Evolutionary conservation across 768 basidiomycete species (phyloP).

Genomic region (Rhizopogon salebrosus): DNA sequence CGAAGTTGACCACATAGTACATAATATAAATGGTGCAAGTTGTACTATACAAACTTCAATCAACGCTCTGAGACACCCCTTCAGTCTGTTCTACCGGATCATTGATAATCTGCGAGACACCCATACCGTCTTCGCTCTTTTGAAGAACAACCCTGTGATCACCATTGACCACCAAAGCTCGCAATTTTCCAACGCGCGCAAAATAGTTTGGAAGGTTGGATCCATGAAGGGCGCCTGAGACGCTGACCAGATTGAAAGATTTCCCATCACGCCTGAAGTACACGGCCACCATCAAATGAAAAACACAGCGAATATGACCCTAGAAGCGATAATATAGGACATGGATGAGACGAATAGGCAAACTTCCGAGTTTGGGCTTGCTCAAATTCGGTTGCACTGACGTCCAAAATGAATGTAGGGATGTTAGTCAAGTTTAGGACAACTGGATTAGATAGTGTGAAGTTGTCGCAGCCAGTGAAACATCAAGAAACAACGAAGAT

Average conservation of each 20-base stretch:
- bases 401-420: conserved; percentile 7
- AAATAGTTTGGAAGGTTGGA: conserved; percentile 21
- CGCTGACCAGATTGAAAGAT: conserved; percentile 20
- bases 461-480: conserved; percentile 13
- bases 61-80: too few relatives aligned
- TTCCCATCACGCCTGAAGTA: conserved; percentile 19
- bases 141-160: not conserved
- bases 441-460: not conserved
- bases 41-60: too few relatives aligned
- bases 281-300: conserved; percentile 12
- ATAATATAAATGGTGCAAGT: too few relatives aligned
- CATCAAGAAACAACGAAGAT: conserved; percentile 20
- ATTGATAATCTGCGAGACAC: conserved; percentile 5
- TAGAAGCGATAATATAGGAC: conserved; percentile 21
- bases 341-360: conserved; percentile 20
- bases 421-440: conserved; percentile 11
- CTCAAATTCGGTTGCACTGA: not conserved
- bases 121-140: conserved; percentile 6
- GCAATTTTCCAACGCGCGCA: conserved; percentile 1
- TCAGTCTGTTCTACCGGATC: too few relatives aligned
- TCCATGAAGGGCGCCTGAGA: conserved; percentile 16
- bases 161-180: not conserved
- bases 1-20: too few relatives aligned
- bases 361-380: conserved; percentile 14
- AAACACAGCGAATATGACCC: conserved; percentile 19